Evolutionary conservation across 2,329 filamentous ascomycete genomes (phyloP), one percentile per base, ranked within the genome.

Genomic region (Verticillium dahliae): DNA sequence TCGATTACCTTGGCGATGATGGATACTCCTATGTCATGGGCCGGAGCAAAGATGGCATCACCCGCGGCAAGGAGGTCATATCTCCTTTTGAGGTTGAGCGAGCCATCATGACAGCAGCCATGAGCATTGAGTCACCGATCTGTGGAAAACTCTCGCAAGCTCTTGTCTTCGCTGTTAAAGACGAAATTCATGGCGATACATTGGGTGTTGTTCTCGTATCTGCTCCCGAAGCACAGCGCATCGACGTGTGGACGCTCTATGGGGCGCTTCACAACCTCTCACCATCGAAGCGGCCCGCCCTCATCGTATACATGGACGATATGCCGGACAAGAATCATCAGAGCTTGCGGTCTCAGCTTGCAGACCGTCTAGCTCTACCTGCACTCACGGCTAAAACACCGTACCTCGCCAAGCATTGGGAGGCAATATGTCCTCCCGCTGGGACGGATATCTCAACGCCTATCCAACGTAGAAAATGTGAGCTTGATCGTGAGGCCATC

Each of bases 81-180:
- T 84, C 80, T 4, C 82, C 83, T 0, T 83, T 85, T 60, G 83
- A 85, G 66, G 76, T 85, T 18, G 83, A 85, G 66, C 80, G 84
- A 64, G 81, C 81, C 7, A 79, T 85, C 61, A 73, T 84, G 50
- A 72, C 76, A 1, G 78, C 80, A 10, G 75, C 80, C 3, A 72
- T 75, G 56, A 71, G 76, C 14, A 67, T 71, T 5, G 70, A 72
- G 3, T 80, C 79, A 1, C 73, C 75, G 0, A 77, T 82, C 13
- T 77, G 74, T 61, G 78, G 78, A 4, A 74, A 79, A 3, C 72
- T 85, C 5, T 72, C 70, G 13, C 77, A 82, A 62, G 78, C 78
- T 2, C 69, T 85, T n/a, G 81, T 81, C 1, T 85, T 85, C 65
- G 83, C 82, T 0, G 78, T 78, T 9, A 71, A 73, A 0, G 81